A percentile compares a stretch with the other conserved stretches of the same genome.
phyloP scores from a whole-genome alignment of 208 protist species.

The Endotrypanum monterogeii region DNA sequence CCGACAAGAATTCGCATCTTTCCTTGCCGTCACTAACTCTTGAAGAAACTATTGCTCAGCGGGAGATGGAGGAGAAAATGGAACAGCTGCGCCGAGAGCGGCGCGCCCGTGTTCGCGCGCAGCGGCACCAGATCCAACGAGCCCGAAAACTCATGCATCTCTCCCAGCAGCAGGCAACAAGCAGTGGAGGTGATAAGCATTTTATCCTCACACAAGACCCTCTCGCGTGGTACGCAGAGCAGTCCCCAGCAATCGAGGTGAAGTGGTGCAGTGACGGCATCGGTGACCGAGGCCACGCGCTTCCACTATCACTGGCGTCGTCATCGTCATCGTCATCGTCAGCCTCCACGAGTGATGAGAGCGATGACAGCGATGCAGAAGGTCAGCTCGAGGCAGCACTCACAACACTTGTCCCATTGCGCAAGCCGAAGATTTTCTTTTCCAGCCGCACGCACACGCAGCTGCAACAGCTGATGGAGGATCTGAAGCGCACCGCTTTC shows the following conservation, averaged over 20 bases:
- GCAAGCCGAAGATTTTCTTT: slow-evolving; percentile 91
- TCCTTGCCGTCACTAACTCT: slow-evolving; percentile 4
- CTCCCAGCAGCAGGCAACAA: slow-evolving; percentile 9
- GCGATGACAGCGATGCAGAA: slow-evolving; percentile 20
- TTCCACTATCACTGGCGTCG: background rate
- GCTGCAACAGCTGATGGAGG: slow-evolving; percentile 92
- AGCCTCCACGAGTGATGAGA: slow-evolving; percentile 2
- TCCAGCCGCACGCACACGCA: slow-evolving; percentile 96
- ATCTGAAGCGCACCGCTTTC: slow-evolving; percentile 89
- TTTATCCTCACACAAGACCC: slow-evolving; percentile 29
- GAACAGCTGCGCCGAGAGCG: slow-evolving; percentile 19
- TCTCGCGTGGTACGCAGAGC: slow-evolving; percentile 20
- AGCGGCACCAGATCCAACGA: slow-evolving; percentile 20
- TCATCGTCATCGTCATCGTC: slow-evolving; percentile 11
- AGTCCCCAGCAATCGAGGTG: background rate
- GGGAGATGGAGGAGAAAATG: slow-evolving; percentile 37
- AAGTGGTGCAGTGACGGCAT: background rate
- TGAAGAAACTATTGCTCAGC: slow-evolving; percentile 30
- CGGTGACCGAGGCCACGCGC: background rate
- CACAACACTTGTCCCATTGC: slow-evolving; percentile 38
- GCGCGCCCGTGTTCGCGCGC: slow-evolving; percentile 23
- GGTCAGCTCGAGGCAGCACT: slow-evolving; percentile 11
- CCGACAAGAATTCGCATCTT: background rate
- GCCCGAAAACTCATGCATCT: slow-evolving; percentile 19
- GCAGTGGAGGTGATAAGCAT: slow-evolving; percentile 1